These are phyloP conservation scores for Trifolium pratense DNA, from an alignment of 306 rosid species.

Conservation along the genomic window DNA sequence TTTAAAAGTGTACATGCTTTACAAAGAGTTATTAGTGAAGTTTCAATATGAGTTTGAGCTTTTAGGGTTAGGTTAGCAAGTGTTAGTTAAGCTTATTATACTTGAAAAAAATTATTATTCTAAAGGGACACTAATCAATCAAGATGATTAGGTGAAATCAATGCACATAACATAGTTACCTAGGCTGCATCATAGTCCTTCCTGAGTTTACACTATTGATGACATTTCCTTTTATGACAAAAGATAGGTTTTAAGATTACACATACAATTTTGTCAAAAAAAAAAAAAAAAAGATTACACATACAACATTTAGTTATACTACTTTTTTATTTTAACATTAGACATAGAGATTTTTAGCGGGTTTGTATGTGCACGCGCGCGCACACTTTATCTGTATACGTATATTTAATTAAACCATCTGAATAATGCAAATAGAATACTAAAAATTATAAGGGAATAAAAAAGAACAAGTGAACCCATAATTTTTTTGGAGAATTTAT, in stretches of 20 bases:
- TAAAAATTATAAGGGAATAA: not conserved
- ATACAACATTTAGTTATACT: no score
- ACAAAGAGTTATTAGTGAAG: not conserved
- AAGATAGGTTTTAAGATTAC: not conserved
- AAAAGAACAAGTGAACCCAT: conserved; percentile 3
- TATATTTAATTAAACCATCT: not conserved
- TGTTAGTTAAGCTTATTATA: conserved; percentile 7
- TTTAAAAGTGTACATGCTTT: not conserved
- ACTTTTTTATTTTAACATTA: no score
- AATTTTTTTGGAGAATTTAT: not conserved
- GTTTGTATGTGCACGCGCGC: not conserved
- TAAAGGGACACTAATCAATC: not conserved
- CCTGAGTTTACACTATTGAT: no score
- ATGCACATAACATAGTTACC: not conserved
- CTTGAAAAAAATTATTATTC: not conserved
- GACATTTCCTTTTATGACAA: not conserved
- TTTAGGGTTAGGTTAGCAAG: not conserved
- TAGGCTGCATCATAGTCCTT: not conserved
- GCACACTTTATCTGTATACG: no score
- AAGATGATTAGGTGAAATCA: conserved; percentile 16
- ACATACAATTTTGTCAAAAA: not conserved
- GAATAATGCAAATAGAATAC: not conserved
- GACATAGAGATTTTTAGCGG: not conserved
- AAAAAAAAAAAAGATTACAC: not conserved
- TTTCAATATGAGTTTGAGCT: not conserved